Percentiles rank a stretch among this genome's conserved stretches.
Conservation (phyloP, 2,329 filamentous ascomycete species). For the Bipolaris sorokiniana region DNA sequence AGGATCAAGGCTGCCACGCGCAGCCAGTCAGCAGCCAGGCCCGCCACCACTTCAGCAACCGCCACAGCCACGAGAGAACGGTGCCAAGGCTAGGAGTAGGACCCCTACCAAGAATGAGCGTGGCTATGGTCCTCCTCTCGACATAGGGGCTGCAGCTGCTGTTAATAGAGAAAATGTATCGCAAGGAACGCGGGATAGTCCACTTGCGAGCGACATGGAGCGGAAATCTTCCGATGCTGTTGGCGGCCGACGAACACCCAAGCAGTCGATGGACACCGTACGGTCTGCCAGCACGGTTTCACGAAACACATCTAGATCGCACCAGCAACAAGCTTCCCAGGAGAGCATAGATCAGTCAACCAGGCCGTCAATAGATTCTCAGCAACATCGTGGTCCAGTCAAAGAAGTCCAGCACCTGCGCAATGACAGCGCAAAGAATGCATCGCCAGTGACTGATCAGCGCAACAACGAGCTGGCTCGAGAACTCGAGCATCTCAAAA, state of each 20-base stretch:
- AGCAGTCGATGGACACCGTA: conserved; percentile 46
- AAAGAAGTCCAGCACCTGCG: conserved; percentile 50
- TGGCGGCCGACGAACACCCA: conserved; percentile 36
- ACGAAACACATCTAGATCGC: conserved; percentile 48
- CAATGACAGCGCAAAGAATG: conserved; percentile 66
- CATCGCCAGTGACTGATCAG: conserved; percentile 64
- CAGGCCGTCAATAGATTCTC: conserved; percentile 41
- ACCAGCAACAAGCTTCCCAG: conserved; percentile 66
- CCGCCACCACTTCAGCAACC: conserved; percentile 70
- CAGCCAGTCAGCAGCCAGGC: conserved; percentile 65
- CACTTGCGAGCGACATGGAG: conserved; percentile 31
- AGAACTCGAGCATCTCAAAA: conserved; percentile 83
- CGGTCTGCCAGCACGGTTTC: conserved; percentile 44
- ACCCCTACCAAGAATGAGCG: conserved; percentile 60
- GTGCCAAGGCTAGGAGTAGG: conserved; percentile 50
- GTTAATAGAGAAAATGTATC: conserved; percentile 57
- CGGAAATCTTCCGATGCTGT: conserved; percentile 42
- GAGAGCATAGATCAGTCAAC: conserved; percentile 57
- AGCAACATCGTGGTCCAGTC: conserved; percentile 38
- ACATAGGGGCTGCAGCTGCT: conserved; percentile 50
- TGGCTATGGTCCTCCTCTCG: conserved; percentile 51
- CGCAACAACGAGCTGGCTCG: conserved; percentile 79
- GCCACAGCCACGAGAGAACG: conserved; percentile 61
- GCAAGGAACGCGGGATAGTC: conserved; percentile 53
- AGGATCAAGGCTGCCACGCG: conserved; percentile 65